Evolutionary conservation across 2,329 filamentous ascomycete species (phyloP).

Genomic region (Chaetoscypha palmicola): DNA sequence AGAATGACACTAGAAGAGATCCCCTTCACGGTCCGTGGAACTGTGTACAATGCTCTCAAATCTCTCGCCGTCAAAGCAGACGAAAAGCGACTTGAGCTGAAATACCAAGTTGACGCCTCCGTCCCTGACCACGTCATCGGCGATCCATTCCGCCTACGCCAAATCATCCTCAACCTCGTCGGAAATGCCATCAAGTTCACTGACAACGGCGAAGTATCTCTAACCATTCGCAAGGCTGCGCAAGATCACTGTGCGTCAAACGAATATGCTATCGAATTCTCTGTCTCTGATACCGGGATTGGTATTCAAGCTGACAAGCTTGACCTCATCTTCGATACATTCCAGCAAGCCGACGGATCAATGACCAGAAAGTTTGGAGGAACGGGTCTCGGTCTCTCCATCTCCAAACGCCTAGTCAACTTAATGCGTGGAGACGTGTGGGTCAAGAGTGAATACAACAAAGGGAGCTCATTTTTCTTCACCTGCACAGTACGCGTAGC

Average conservation of each 20-base stretch:
- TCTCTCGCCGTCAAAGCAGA: slow-evolving; percentile 96
- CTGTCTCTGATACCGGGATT: slow-evolving; percentile 93
- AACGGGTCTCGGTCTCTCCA: slow-evolving; percentile 87
- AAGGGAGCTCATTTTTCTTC: slow-evolving; percentile 93
- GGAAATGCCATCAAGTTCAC: slow-evolving; percentile 99
- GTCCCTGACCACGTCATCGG: slow-evolving; percentile 94
- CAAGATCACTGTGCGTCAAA: slow-evolving; percentile 59
- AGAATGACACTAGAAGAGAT: slow-evolving; percentile 98
- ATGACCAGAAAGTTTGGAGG: slow-evolving; percentile 95
- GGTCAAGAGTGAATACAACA: slow-evolving; percentile 88
- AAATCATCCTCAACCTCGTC: slow-evolving; percentile 95
- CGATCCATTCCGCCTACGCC: slow-evolving; percentile 90
- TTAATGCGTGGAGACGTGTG: slow-evolving; percentile 95
- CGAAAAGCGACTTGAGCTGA: slow-evolving; percentile 87
- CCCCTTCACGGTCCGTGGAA: slow-evolving; percentile 86
- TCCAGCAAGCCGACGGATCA: slow-evolving; percentile 95
- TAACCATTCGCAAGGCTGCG: slow-evolving; percentile 73
- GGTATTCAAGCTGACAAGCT: slow-evolving; percentile 94
- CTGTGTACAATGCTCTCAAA: slow-evolving; percentile 95
- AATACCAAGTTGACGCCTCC: slow-evolving; percentile 86
- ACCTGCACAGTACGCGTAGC: slow-evolving; percentile 86
- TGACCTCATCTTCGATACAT: slow-evolving; percentile 96
- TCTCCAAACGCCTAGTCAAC: slow-evolving; percentile 89
- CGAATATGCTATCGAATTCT: slow-evolving; percentile 92
- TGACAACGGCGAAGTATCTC: slow-evolving; percentile 89